A percentile compares a stretch with the other conserved stretches of the same genome.
These are phyloP conservation scores for Fibroporia radiculosa DNA, from an alignment of 768 basidiomycete species.

Conservation along the genomic window DNA sequence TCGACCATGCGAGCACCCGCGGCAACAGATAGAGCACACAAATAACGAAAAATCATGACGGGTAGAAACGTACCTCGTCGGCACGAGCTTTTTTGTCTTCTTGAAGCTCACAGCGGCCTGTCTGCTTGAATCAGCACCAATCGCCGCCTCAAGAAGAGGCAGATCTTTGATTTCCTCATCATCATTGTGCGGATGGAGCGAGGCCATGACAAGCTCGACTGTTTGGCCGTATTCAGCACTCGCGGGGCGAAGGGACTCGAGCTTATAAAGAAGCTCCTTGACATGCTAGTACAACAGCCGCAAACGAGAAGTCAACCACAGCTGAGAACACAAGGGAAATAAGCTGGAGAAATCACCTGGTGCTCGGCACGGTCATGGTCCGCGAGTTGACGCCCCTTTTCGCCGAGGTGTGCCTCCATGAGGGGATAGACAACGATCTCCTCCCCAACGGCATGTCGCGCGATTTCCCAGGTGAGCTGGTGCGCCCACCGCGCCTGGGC, in stretches of 20 bases:
- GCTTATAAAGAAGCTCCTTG: slow-evolving; percentile 35
- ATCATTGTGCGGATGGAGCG: slow-evolving; percentile 46
- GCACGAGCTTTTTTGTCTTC: slow-evolving; percentile 54
- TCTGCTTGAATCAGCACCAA: slow-evolving; percentile 36
- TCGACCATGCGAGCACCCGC: neutral
- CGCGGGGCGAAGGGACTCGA: slow-evolving; percentile 39
- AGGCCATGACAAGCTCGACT: slow-evolving; percentile 38
- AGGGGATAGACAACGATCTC: slow-evolving; percentile 60
- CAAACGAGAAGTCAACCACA: neutral
- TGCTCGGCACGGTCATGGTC: slow-evolving; percentile 52
- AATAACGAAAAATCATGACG: neutral
- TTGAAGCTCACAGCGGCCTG: slow-evolving; percentile 41
- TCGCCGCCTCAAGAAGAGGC: slow-evolving; percentile 40
- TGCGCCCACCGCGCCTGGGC: slow-evolving; percentile 45
- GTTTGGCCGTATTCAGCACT: slow-evolving; percentile 33
- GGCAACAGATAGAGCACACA: too few relatives aligned
- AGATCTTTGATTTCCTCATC: slow-evolving; percentile 52
- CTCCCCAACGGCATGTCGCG: slow-evolving; percentile 52
- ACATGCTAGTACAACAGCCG: slow-evolving; percentile 25
- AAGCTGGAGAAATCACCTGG: slow-evolving; percentile 27
- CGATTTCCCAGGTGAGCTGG: slow-evolving; percentile 54
- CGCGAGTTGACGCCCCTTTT: slow-evolving; percentile 40
- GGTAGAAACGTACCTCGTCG: slow-evolving; percentile 39
- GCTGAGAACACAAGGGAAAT: neutral
- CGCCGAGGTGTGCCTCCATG: slow-evolving; percentile 50